Percentiles rank a stretch among this genome's conserved stretches.
phyloP scores from a whole-genome alignment of 352 stramenopile genomes.

The Blastocystis hominis region DNA sequence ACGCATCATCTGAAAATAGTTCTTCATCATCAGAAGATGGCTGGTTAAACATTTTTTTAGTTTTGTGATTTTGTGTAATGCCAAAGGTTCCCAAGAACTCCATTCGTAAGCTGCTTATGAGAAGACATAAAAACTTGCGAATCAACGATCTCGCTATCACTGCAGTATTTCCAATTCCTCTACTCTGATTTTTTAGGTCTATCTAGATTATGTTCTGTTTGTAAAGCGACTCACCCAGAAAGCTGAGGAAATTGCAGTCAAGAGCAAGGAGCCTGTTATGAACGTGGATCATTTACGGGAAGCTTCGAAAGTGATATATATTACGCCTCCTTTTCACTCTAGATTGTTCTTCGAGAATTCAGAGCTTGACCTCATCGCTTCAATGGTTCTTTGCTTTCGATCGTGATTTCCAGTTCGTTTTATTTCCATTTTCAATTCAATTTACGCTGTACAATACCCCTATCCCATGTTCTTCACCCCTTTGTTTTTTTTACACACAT shows the following conservation, averaged over 20 bases:
- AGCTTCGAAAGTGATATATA: not conserved
- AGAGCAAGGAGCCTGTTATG: not conserved
- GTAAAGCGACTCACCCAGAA: not conserved
- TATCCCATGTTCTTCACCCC: not conserved
- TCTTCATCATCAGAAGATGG: too few relatives aligned
- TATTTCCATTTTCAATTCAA: not conserved
- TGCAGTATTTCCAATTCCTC: not conserved
- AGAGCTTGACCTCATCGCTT: not conserved
- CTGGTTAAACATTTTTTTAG: not conserved
- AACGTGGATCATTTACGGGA: slow-evolving; percentile 7
- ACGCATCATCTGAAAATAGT: too few relatives aligned
- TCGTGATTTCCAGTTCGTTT: not conserved
- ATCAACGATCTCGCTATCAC: not conserved
- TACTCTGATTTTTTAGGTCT: not conserved
- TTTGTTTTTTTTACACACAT: too few relatives aligned
- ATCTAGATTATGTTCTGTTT: slow-evolving; percentile 38
- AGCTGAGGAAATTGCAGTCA: not conserved
- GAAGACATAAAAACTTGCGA: not conserved
- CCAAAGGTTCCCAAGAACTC: slow-evolving; percentile 12
- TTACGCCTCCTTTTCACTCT: not conserved
- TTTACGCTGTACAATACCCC: not conserved
- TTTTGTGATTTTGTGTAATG: not conserved
- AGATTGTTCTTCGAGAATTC: slow-evolving; percentile 25
- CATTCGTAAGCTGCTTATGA: not conserved
- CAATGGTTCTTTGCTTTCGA: not conserved